phyloP scores from a whole-genome alignment of 2,329 filamentous ascomycete species.

The Lachnellula hyalina region DNA sequence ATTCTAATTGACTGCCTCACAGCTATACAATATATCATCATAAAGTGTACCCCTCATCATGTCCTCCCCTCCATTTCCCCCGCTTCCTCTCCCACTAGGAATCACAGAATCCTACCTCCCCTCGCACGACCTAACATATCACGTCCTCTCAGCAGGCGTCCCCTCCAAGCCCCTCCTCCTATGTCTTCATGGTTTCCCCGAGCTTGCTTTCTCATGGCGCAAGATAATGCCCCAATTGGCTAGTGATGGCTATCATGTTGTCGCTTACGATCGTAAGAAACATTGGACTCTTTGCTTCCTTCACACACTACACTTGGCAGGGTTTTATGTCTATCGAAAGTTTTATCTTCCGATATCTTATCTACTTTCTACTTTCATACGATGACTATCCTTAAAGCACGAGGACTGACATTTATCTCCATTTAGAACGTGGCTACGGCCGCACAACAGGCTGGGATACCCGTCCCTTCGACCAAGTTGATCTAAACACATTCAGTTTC shows the following conservation, averaged over 20 bases:
- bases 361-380: too few relatives aligned
- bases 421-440: slow-evolving; percentile 54
- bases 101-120: slow-evolving; percentile 52
- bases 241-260: slow-evolving; percentile 55
- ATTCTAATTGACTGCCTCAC: slow-evolving; percentile 3
- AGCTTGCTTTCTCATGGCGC: slow-evolving; percentile 66
- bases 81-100: slow-evolving; percentile 45
- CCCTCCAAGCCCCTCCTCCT: slow-evolving; percentile 49
- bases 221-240: slow-evolving; percentile 56
- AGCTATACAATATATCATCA: background rate
- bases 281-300: too few relatives aligned
- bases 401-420: too few relatives aligned
- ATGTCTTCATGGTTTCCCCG: slow-evolving; percentile 62
- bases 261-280: slow-evolving; percentile 51
- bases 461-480: slow-evolving; percentile 44
- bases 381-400: too few relatives aligned
- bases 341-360: too few relatives aligned
- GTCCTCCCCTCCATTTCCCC: slow-evolving; percentile 7
- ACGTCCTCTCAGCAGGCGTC: slow-evolving; percentile 51
- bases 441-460: slow-evolving; percentile 58
- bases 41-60: background rate
- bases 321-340: too few relatives aligned
- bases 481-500: slow-evolving; percentile 51
- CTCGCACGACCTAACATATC: slow-evolving; percentile 56
- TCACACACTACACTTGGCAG: too few relatives aligned